Percentiles rank a stretch among this genome's conserved stretches.
These are phyloP conservation scores for Nematocida major DNA, from an alignment of 371 early-diverging fungal species.

Conservation along the genomic window DNA sequence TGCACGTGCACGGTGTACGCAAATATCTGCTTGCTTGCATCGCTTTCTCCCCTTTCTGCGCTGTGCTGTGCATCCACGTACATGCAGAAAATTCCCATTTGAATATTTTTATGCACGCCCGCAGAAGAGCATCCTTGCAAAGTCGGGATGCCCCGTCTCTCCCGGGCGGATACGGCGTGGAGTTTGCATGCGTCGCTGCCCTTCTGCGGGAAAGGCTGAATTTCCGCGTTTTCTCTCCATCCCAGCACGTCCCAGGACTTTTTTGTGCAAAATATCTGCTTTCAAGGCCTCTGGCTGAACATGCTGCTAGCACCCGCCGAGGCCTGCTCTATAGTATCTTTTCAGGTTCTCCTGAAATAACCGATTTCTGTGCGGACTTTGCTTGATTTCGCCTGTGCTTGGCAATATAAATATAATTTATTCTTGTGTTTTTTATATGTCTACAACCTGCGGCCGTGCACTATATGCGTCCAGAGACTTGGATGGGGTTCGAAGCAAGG, in stretches of 20 bases:
- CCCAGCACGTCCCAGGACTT: not conserved
- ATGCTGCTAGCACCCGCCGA: too few relatives aligned
- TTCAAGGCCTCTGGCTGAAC: too few relatives aligned
- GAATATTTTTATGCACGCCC: too few relatives aligned
- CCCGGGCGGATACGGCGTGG: too few relatives aligned
- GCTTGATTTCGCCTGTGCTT: not conserved
- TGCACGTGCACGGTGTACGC: not conserved
- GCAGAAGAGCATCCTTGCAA: too few relatives aligned
- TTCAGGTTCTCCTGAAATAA: too few relatives aligned
- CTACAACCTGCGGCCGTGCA: not conserved
- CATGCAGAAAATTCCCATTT: not conserved
- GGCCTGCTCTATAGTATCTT: too few relatives aligned
- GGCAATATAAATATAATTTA: not conserved
- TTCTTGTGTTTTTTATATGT: constrained; percentile 31
- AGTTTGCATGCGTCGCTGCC: too few relatives aligned
- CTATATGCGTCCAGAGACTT: constrained; percentile 36
- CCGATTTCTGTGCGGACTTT: too few relatives aligned
- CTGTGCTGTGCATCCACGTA: not conserved
- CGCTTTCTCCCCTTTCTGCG: not conserved
- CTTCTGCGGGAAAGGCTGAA: too few relatives aligned
- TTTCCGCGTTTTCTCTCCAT: not conserved
- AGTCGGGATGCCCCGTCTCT: too few relatives aligned
- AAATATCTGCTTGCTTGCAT: not conserved
- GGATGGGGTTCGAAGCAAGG: constrained; percentile 3
- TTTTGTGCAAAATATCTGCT: constrained; percentile 1